These are phyloP conservation scores for Curvularia verruculosa DNA, from an alignment of 2,329 filamentous ascomycete species.

Conservation along the genomic window DNA sequence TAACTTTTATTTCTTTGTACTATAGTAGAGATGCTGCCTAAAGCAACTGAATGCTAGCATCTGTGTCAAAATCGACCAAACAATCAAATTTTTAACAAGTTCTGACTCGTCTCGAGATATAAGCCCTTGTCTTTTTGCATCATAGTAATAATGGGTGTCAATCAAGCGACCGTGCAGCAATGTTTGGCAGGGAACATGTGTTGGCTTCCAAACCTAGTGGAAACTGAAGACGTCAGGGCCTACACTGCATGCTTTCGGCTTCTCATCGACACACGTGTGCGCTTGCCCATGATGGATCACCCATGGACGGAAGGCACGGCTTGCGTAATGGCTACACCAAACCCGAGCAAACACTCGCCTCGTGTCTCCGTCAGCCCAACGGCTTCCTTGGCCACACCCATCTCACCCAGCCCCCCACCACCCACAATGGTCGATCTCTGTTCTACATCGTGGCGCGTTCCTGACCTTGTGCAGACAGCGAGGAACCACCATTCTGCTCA, in stretches of 20 bases:
- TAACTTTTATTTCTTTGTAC: conserved; percentile 34
- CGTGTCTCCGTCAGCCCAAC: conserved; percentile 8
- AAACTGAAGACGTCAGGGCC: conserved; percentile 29
- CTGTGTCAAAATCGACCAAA: conserved; percentile 29
- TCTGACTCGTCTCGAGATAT: conserved; percentile 17
- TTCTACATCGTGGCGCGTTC: conserved; percentile 7
- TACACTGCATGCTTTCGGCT: conserved; percentile 13
- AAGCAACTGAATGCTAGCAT: conserved; percentile 30
- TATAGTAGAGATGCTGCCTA: conserved; percentile 33
- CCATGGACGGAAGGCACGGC: conserved; percentile 18
- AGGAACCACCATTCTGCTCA: not conserved
- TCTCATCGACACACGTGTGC: conserved; percentile 4
- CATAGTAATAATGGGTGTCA: conserved; percentile 17
- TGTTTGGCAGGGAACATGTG: conserved; percentile 29
- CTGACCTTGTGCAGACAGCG: conserved; percentile 4
- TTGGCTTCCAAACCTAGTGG: conserved; percentile 19
- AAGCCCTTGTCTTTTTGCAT: conserved; percentile 7
- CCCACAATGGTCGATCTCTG: conserved; percentile 2
- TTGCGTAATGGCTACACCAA: conserved; percentile 1
- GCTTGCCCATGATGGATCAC: conserved; percentile 14
- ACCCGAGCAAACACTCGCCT: conserved; percentile 6
- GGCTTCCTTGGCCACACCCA: conserved; percentile 19
- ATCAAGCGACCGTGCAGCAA: conserved; percentile 12
- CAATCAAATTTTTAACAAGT: conserved; percentile 22
- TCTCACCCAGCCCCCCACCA: not conserved